Evolutionary conservation across 2,329 filamentous ascomycete species (phyloP).

Genomic region (Metarhizium robertsii): DNA sequence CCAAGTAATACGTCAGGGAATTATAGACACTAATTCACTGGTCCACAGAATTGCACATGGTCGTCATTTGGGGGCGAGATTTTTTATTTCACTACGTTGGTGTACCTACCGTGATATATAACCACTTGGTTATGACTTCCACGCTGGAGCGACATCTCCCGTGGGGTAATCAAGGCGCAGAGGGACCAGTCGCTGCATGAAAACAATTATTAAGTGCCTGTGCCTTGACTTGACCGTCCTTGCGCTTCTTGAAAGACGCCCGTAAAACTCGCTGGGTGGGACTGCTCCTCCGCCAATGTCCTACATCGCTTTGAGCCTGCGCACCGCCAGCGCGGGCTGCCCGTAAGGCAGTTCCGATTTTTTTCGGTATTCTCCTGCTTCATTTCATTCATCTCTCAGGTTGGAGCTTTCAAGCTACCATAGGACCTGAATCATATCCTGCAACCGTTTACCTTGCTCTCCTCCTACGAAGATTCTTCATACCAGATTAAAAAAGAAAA

Average conservation of each 20-base stretch:
- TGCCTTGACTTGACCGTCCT: slow-evolving; percentile 3
- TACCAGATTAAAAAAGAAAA: slow-evolving; percentile 17
- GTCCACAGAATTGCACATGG: not conserved
- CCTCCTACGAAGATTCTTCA: slow-evolving; percentile 22
- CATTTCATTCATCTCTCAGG: slow-evolving; percentile 26
- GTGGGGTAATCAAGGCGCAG: slow-evolving; percentile 4
- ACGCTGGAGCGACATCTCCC: slow-evolving; percentile 8
- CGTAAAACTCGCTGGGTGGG: slow-evolving; percentile 5
- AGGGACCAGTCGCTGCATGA: slow-evolving; percentile 15
- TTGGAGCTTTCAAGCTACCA: slow-evolving; percentile 61
- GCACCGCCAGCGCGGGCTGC: slow-evolving; percentile 11
- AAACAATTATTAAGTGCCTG: not conserved
- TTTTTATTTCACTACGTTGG: slow-evolving; percentile 11
- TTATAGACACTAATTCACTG: not conserved
- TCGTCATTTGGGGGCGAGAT: not conserved
- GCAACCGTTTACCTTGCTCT: slow-evolving; percentile 16
- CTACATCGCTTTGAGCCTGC: slow-evolving; percentile 6
- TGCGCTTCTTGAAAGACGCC: slow-evolving; percentile 4
- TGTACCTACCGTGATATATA: slow-evolving; percentile 10
- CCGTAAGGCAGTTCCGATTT: slow-evolving; percentile 3
- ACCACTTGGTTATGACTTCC: slow-evolving; percentile 18
- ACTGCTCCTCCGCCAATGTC: not conserved
- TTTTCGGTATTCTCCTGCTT: slow-evolving; percentile 12
- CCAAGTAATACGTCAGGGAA: not conserved
- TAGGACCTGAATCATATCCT: slow-evolving; percentile 32